phyloP scores from a whole-genome alignment of 345 rosid species.

The Linum tenue region DNA sequence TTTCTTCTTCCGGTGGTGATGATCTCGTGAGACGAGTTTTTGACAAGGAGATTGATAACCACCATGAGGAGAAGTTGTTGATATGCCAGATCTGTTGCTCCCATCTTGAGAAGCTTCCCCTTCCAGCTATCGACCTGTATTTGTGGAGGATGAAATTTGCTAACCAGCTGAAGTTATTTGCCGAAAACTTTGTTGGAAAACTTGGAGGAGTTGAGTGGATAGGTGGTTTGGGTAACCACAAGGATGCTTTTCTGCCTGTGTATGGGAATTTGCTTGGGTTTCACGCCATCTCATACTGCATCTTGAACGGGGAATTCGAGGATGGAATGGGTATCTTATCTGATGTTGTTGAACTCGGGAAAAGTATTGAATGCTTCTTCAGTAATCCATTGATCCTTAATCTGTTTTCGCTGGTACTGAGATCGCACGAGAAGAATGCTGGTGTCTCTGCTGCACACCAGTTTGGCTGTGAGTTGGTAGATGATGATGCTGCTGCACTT shows the following conservation, averaged over 20 bases:
- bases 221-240: slow-evolving; percentile 78
- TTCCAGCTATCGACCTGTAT: slow-evolving; percentile 27
- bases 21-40: slow-evolving; percentile 83
- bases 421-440: slow-evolving; percentile 34
- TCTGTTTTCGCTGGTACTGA: slow-evolving; percentile 43
- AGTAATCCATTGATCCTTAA: slow-evolving; percentile 60
- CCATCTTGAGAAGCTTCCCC: slow-evolving; percentile 54
- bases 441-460: slow-evolving; percentile 14
- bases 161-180: slow-evolving; percentile 45
- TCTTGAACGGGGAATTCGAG: slow-evolving; percentile 25
- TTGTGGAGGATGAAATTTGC: slow-evolving; percentile 54
- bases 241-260: slow-evolving; percentile 75
- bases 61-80: slow-evolving; percentile 83
- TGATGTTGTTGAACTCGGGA: slow-evolving; percentile 50
- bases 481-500: slow-evolving; percentile 9
- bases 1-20: slow-evolving; percentile 19
- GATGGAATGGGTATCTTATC: slow-evolving; percentile 23
- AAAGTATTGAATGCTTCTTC: slow-evolving; percentile 43
- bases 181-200: slow-evolving; percentile 31
- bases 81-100: slow-evolving; percentile 67
- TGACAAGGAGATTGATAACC: slow-evolving; percentile 92
- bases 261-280: slow-evolving; percentile 78
- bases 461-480: slow-evolving; percentile 11
- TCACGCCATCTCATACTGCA: slow-evolving; percentile 59
- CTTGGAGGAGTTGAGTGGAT: slow-evolving; percentile 53